Percentiles rank a stretch among this genome's conserved stretches.
Evolutionary conservation across 2,329 filamentous ascomycete genomes (phyloP).

Genomic region (Fusarium fujikuroi): DNA sequence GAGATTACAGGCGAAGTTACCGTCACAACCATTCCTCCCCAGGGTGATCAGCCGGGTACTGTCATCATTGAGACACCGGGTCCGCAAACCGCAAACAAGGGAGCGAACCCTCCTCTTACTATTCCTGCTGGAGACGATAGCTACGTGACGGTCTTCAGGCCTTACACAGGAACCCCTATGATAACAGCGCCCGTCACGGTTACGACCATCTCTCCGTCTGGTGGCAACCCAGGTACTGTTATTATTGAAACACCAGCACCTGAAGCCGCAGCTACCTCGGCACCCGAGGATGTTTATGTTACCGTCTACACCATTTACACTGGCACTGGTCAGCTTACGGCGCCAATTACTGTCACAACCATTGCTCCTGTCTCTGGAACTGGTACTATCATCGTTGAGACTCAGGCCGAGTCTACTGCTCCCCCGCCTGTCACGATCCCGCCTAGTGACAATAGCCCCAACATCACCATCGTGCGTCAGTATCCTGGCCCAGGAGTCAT

Average conservation of each 20-base stretch:
- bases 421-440: slow-evolving; percentile 17
- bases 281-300: slow-evolving; percentile 8
- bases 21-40: slow-evolving; percentile 7
- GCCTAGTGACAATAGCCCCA: slow-evolving; percentile 17
- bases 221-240: slow-evolving; percentile 25
- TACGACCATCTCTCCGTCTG: slow-evolving; percentile 11
- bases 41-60: slow-evolving; percentile 19
- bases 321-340: slow-evolving; percentile 14
- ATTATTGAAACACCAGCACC: slow-evolving; percentile 26
- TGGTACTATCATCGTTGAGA: slow-evolving; percentile 31
- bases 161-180: slow-evolving; percentile 22
- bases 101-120: slow-evolving; percentile 12
- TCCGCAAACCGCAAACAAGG: slow-evolving; percentile 10
- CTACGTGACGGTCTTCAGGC: slow-evolving; percentile 31
- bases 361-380: slow-evolving; percentile 26
- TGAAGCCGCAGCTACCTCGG: neutral
- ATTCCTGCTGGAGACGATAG: slow-evolving; percentile 17
- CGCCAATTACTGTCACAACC: slow-evolving; percentile 15
- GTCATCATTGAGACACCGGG: slow-evolving; percentile 25
- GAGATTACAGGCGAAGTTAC: slow-evolving; percentile 10
- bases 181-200: slow-evolving; percentile 23
- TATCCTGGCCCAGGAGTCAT: slow-evolving; percentile 24
- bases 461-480: slow-evolving; percentile 22
- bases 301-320: slow-evolving; percentile 25
- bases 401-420: slow-evolving; percentile 3